Base-by-base conservation (phyloP, 2,329 filamentous ascomycete genomes). In the Sporothrix inflata region DNA sequence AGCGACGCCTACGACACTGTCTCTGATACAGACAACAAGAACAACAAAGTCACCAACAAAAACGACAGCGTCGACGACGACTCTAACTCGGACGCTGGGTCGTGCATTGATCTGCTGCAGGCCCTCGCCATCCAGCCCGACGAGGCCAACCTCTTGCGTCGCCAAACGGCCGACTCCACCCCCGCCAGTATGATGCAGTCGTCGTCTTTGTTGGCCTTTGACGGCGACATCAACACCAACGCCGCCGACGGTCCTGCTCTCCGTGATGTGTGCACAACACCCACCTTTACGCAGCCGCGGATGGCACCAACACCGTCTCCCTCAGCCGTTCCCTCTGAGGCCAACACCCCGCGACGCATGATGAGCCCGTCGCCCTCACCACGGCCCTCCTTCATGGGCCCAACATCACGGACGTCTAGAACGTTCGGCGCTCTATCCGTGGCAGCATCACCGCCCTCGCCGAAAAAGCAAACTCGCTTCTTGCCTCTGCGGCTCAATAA, bases 71-170 rank as follows among this genome's bases (percentile, higher is more conserved):
- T 12, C 27, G 49, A 66, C 30, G 30, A 27, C 30, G 51, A 49
- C n/a, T 63, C 42, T 8, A 42, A 57, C 55, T 45, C 30, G 12
- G 67, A 70, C 49, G 24, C 76, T 76, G 27, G 77, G 69, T 66
- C 69, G 55, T 73, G 69, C 38, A 75, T 79, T 40, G 77, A 80
- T 51, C 72, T 78, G 6, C 73, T 78, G 34, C 78, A 80, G 74
- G 77, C 78, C 30, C 77, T 80, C 60, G 76, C 77, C 2, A 73
- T 77, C 8, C 75, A 77, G 60, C 74, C 75, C 40, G 74, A 73
- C 66, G 73, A 74, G 51, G 66, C 67, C 16, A 42, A n/a, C n/a
- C 40, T 51, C 16, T 65, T 71, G 42, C 72, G 63, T 30, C 51
- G 51, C n/a, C 45, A 27, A 51, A 40, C 73, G 30, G 4, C 71